These are phyloP conservation scores for Gynandropsis gynandra DNA, from an alignment of 345 rosid species.

Conservation along the genomic window DNA sequence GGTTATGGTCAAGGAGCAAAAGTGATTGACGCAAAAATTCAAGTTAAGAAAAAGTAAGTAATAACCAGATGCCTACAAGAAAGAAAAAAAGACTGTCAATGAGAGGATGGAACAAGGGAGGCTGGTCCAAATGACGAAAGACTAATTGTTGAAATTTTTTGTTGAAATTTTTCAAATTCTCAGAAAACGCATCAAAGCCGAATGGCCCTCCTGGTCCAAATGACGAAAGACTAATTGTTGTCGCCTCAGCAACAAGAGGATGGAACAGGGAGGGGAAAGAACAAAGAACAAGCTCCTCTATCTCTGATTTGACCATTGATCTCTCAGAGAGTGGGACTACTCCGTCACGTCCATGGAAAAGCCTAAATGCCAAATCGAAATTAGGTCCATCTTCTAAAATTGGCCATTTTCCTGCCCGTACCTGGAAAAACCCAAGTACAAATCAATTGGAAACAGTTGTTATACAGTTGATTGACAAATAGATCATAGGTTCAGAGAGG, in stretches of 20 bases:
- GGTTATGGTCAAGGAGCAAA: too few relatives aligned
- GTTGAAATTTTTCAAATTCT: constrained; percentile 51
- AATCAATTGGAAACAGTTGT: neutral
- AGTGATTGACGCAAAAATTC: too few relatives aligned
- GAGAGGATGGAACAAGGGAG: too few relatives aligned
- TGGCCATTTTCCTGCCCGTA: constrained; percentile 63
- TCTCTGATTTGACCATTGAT: constrained; percentile 31
- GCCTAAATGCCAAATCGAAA: constrained; percentile 84
- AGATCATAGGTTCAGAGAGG: neutral
- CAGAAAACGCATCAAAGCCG: constrained; percentile 70
- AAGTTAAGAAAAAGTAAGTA: too few relatives aligned
- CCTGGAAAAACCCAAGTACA: constrained; percentile 26
- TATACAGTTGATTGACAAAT: neutral
- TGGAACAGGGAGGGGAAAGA: constrained; percentile 48
- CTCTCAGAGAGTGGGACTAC: constrained; percentile 79
- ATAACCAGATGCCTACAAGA: too few relatives aligned
- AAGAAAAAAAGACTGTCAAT: too few relatives aligned
- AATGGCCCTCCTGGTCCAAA: constrained; percentile 84
- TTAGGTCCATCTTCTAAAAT: constrained; percentile 97
- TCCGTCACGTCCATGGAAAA: constrained; percentile 91
- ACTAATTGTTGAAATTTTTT: too few relatives aligned
- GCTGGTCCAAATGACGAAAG: too few relatives aligned
- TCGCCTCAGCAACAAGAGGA: constrained; percentile 94
- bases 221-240: constrained; percentile 89
- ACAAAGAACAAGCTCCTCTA: constrained; percentile 24